phyloP scores from a whole-genome alignment of 805 yeast species.

The Lipomyces kockii region DNA sequence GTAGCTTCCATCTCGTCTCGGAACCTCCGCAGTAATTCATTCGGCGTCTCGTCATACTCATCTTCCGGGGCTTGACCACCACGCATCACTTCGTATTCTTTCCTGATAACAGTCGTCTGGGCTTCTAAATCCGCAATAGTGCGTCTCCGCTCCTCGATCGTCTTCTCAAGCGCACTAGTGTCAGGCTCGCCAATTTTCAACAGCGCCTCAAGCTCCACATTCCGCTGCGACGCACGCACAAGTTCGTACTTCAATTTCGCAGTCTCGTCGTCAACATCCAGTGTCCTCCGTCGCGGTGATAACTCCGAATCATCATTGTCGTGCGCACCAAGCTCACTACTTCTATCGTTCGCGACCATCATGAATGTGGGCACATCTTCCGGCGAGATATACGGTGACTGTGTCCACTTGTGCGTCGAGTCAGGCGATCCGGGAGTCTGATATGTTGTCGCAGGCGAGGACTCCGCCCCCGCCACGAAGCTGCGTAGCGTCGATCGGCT shows the following conservation, averaged over 20 bases:
- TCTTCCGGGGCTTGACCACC: slow-evolving; percentile 51
- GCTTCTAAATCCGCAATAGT: slow-evolving; percentile 49
- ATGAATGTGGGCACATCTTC: slow-evolving; percentile 8
- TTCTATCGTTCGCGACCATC: neutral
- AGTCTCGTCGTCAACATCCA: slow-evolving; percentile 7
- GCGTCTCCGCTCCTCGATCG: slow-evolving; percentile 39
- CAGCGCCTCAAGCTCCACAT: slow-evolving; percentile 31
- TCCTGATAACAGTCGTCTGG: slow-evolving; percentile 41
- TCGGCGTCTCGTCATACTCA: slow-evolving; percentile 44
- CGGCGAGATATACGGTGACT: slow-evolving; percentile 13
- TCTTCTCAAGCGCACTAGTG: slow-evolving; percentile 12
- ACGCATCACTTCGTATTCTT: slow-evolving; percentile 52
- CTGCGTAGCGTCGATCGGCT: slow-evolving; percentile 22
- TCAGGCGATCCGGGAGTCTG: neutral
- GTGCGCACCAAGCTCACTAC: neutral
- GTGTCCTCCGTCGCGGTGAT: neutral
- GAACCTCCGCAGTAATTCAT: slow-evolving; percentile 50
- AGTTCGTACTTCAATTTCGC: slow-evolving; percentile 20
- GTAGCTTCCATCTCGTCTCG: slow-evolving; percentile 55
- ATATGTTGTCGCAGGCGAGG: slow-evolving; percentile 13
- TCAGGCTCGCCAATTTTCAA: slow-evolving; percentile 13
- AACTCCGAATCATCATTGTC: neutral
- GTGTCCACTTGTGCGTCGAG: neutral
- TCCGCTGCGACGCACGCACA: slow-evolving; percentile 22
- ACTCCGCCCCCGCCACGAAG: slow-evolving; percentile 16